phyloP scores from a whole-genome alignment of 2,329 filamentous ascomycete species.

The Cryphonectria naterciae region DNA sequence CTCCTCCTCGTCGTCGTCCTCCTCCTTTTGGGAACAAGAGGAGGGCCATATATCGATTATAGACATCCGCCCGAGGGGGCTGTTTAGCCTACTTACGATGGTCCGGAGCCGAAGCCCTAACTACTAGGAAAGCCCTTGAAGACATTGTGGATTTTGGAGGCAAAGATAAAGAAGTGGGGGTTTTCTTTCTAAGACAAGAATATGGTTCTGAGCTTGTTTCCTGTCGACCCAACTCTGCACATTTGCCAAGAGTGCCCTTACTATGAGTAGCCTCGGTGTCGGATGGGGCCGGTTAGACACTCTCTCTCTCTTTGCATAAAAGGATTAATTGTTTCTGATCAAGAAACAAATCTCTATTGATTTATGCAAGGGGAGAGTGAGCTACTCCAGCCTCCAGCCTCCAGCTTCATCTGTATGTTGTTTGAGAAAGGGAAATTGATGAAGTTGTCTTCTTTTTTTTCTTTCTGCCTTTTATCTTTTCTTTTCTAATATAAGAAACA shows the following conservation, averaged over 20 bases:
- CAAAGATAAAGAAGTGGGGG: neutral
- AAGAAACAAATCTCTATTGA: neutral
- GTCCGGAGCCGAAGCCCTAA: neutral
- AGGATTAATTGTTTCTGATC: neutral
- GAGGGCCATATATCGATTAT: neutral
- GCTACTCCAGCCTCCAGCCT: neutral
- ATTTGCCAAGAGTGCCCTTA: neutral
- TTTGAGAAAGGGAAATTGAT: neutral
- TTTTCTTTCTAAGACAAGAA: neutral
- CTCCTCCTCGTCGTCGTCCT: neutral
- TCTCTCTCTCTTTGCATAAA: neutral
- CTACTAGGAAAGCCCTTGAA: neutral
- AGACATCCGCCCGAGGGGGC: neutral
- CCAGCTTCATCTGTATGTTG: neutral
- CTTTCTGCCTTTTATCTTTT: too few species aligned
- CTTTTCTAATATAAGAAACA: neutral
- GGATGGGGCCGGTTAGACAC: neutral
- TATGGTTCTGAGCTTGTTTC: neutral
- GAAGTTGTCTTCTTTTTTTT: neutral
- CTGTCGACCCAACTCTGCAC: neutral
- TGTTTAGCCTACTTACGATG: neutral
- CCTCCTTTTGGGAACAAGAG: neutral
- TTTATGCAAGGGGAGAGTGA: neutral
- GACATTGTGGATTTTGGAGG: neutral
- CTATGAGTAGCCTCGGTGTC: neutral